Evolutionary conservation across 352 stramenopile species (phyloP).

Genomic region (Pythium rhizo-oryzae): DNA sequence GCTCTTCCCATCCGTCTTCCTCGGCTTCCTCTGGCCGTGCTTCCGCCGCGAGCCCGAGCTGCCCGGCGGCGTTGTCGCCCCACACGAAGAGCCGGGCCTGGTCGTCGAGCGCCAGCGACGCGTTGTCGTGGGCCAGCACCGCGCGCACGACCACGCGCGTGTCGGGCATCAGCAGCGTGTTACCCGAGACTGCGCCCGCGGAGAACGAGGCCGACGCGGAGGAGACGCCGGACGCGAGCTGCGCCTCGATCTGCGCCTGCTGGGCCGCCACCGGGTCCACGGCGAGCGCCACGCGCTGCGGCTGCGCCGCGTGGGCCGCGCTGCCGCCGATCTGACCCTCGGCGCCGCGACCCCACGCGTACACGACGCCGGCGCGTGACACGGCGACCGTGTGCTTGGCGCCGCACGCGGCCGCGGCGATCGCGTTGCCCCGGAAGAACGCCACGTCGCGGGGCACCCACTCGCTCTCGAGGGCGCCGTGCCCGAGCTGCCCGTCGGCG

Average conservation of each 20-base stretch:
- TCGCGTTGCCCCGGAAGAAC: conserved; percentile 42
- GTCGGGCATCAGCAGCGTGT: conserved; percentile 21
- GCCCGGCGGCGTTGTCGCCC: conserved; percentile 45
- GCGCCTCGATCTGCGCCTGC: conserved; percentile 36
- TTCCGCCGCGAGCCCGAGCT: conserved; percentile 36
- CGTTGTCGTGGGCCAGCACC: conserved; percentile 38
- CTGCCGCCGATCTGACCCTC: conserved; percentile 53
- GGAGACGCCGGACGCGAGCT: conserved; percentile 22
- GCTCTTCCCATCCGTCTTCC: not conserved
- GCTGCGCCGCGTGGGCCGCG: conserved; percentile 4
- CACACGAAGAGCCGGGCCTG: conserved; percentile 52
- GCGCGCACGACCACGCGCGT: conserved; percentile 39
- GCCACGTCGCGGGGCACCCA: conserved; percentile 59
- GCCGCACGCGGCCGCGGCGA: conserved; percentile 41
- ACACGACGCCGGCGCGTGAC: conserved; percentile 49
- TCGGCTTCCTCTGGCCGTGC: not conserved
- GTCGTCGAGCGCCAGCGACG: conserved; percentile 47
- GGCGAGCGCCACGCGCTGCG: conserved; percentile 29
- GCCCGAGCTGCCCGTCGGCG: conserved; percentile 59
- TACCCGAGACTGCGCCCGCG: not conserved
- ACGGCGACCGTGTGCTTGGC: conserved; percentile 53
- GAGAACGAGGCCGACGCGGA: conserved; percentile 10
- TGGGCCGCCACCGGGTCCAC: conserved; percentile 30
- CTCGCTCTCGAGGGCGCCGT: conserved; percentile 49
- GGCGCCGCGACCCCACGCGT: conserved; percentile 53